Percentiles rank a stretch among this genome's conserved stretches.
Conservation (phyloP, 2,329 filamentous ascomycete species). For the Alternaria incomplexa region DNA sequence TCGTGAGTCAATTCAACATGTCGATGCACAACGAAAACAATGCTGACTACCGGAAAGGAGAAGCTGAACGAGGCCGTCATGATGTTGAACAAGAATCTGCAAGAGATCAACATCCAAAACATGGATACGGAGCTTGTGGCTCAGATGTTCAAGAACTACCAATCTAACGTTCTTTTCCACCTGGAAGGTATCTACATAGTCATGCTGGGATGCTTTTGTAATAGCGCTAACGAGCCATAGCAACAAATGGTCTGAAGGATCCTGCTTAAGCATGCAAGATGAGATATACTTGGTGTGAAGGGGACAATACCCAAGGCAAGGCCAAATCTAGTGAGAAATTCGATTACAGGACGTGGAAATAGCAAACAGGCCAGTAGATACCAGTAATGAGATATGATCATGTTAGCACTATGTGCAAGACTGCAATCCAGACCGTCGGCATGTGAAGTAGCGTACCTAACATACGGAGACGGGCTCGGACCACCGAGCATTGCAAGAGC, state of each 20-base stretch:
- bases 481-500: slow-evolving; percentile 24
- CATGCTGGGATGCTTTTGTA: slow-evolving; percentile 2
- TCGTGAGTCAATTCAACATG: slow-evolving; percentile 66
- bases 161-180: slow-evolving; percentile 96
- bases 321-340: background rate
- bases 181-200: slow-evolving; percentile 73
- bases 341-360: background rate
- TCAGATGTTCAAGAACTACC: slow-evolving; percentile 99
- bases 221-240: slow-evolving; percentile 52
- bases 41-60: slow-evolving; percentile 66
- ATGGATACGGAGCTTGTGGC: slow-evolving; percentile 98
- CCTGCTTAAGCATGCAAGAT: slow-evolving; percentile 60
- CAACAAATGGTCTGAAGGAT: slow-evolving; percentile 82
- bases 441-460: background rate
- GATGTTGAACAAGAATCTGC: slow-evolving; percentile 86
- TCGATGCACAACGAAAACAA: background rate
- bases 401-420: background rate
- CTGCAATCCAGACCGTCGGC: background rate
- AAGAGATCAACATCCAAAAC: slow-evolving; percentile 98
- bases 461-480: slow-evolving; percentile 31
- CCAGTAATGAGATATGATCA: slow-evolving; percentile 5
- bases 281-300: background rate
- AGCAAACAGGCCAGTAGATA: background rate
- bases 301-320: background rate
- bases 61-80: slow-evolving; percentile 95